Base-by-base conservation (phyloP, 2,329 filamentous ascomycete genomes). In the Apiospora koreana region DNA sequence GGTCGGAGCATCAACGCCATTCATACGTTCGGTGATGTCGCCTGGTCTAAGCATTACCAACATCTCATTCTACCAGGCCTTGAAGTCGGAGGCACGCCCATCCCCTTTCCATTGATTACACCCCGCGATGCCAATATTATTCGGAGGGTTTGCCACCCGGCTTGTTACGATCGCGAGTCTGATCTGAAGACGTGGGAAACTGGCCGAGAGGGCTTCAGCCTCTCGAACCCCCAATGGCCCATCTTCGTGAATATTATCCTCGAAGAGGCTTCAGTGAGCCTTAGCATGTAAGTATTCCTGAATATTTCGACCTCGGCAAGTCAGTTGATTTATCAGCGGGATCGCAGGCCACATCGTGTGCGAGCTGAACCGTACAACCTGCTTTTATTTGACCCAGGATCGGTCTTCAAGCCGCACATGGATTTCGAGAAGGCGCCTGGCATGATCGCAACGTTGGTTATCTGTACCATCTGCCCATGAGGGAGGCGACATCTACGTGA, bases 371-470 rank as follows among this genome's bases (percentile, higher is more conserved):
- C 79, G 1, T 81, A 82, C 75, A 86, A 86, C 70, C 72, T 86
- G 68, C 72, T 85, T 1, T 75, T 86, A 0, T 86, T 86, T 73
- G 83, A 84, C 71, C 75, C 82, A 65, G 85, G 83, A 0, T 83
- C 83, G 0, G 82, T 85, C 70, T 85, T 85, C 76, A 83, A 84
- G 69, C 74, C 78, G 0, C 82, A 86, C 69, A 80, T 81, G 68
- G 83, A 86, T 72, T 83, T 79, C 0, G 83, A 86, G 71, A 86
- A 84, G 71, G 77, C 73, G 3, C 78, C 79, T 3, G 81, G 83
- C 3, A 85, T 85, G 83, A 82, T 87, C 67, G 85, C 79, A 2
- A 86, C 83, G 0, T 73, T 87, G 2, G 81, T 84, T 5, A 77
- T 87, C 16, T 83, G 81, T 64, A 14, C 83, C 84, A 0, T 86